Conservation (phyloP, 768 basidiomycete species). For the Leucocoprinus sp. region DNA sequence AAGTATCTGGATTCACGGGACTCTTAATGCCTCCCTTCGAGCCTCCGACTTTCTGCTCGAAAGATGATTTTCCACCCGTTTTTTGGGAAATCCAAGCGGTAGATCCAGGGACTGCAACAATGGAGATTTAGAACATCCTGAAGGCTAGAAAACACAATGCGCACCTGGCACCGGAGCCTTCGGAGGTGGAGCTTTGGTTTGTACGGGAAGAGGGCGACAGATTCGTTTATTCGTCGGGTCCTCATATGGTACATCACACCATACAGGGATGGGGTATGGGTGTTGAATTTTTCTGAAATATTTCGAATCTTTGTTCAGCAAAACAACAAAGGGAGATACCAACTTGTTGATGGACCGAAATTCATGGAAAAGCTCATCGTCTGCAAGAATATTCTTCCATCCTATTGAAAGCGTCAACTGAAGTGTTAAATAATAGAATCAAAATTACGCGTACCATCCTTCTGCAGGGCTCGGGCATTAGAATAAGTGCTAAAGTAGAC, state of each 20-base stretch:
- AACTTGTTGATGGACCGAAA: slow-evolving; percentile 23
- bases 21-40: neutral
- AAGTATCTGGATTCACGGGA: slow-evolving; percentile 2
- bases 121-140: neutral
- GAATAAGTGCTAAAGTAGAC: slow-evolving; percentile 37
- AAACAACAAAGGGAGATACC: slow-evolving; percentile 18
- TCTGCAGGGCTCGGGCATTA: slow-evolving; percentile 36
- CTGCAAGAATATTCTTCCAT: slow-evolving; percentile 41
- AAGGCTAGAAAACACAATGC: neutral
- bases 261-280: slow-evolving; percentile 12
- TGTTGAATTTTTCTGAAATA: slow-evolving; percentile 10
- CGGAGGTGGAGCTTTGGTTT: slow-evolving; percentile 10
- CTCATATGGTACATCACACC: slow-evolving; percentile 12
- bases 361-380: slow-evolving; percentile 33
- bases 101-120: slow-evolving; percentile 3
- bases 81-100: slow-evolving; percentile 2
- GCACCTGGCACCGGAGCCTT: slow-evolving; percentile 1
- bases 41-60: neutral
- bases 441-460: slow-evolving; percentile 33
- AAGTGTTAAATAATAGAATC: neutral
- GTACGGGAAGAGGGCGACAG: slow-evolving; percentile 11
- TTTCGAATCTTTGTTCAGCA: neutral
- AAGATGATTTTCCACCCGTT: neutral
- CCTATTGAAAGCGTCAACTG: slow-evolving; percentile 22
- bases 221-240: slow-evolving; percentile 13